Base-by-base conservation (phyloP, 1,139 yeast genomes). In the Yamadazyma sp. region DNA sequence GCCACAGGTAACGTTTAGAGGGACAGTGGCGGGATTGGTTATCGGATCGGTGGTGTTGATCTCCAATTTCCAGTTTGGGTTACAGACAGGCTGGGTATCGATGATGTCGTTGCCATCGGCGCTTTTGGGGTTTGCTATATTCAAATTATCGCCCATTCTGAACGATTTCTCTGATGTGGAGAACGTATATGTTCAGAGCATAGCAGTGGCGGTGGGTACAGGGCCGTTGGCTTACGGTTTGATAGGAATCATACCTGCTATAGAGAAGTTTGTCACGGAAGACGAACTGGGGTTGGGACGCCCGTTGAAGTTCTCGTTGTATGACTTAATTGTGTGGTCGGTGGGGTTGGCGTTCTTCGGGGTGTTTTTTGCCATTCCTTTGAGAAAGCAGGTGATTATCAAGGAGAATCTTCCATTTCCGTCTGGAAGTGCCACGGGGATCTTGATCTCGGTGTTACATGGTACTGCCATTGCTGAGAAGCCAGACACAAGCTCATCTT, bases 31-130 rank as follows among this genome's bases (percentile, higher is more conserved):
- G 0, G 97, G 97, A 0, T 60, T 89, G 22, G 48, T 68, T 2
- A 86, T 89, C 10, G 97, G 97, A 0, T 76, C 96, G 0, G 62
- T 90, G 22, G 90, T 90, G 21, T 68, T 90, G 27, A 67, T 89
- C 16, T 87, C 96, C 3, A 92, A 92, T 59, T 92, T 92, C 65
- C 97, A 90, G 56, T 92, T 92, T 59, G 98, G 98, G 1, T 69
- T 92, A 21, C 98, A 92, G 56, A 90, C 97, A 0, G 98, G 98
- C 1, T 92, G 98, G 98, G 97, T 92, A 2, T 88, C 96, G 7
- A 92, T 92, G 98, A 92, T 92, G 98, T 86, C 96, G n/a, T 67
- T 92, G 40, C 97, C 98, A 0, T 85, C 96, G 6, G 96, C 97
- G 0, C 62, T 92, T 37, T 62, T 92, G 16, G 97, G 95, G 1